Base-by-base conservation (phyloP, 192 early-diverging fungal genomes). In the Mortierella hygrophila region DNA sequence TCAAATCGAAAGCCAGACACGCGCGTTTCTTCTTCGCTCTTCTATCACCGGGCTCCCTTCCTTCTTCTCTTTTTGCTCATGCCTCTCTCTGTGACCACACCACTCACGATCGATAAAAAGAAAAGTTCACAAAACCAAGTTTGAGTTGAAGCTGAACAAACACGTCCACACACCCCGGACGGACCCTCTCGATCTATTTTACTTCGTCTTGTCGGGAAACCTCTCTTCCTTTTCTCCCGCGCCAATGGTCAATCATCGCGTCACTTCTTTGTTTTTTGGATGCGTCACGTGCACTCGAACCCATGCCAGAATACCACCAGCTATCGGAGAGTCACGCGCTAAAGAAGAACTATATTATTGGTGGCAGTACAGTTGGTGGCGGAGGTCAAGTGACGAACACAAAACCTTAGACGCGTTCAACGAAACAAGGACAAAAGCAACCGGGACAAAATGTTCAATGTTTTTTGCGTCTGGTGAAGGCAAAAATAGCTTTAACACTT, bases 1-100 rank as follows among this genome's bases (percentile, higher is more conserved):
- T 65, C 60, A 65, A 65, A 65, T 65, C 60, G 29, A 32, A 65
- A 11, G n/a, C 60, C 60, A 65, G 29, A 65, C 60, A 65, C 60
- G 29, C 57, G 57, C 29, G n/a, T 32, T 32, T 9, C 29, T 29
- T 29, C 10, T 26, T 57, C 9, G 21, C n/a, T 26, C 16, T 52
- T 21, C 47, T 57, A 9, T 26, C 60, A 32, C 29, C 60, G 29
- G 60, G 29, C 60, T 65, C 60, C 60, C 60, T 26, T 63, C 26
- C 26, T 65, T 32, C 26, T 13, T 29, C 7, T 16, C 16, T 32
- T 29, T 32, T 65, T 65, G 60, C 13, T 35, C 60, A 32, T 26
- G 1, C 6, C n/a, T 55, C 16, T 65, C 23, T 35, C 60, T 65
- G 29, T 65, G 26, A 32, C 60, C 60, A 65, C 60, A 65, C 29